Evolutionary conservation across 768 basidiomycete species (phyloP), one percentile per base, ranked within the genome.

Genomic region (Kwoniella dejecticola): DNA sequence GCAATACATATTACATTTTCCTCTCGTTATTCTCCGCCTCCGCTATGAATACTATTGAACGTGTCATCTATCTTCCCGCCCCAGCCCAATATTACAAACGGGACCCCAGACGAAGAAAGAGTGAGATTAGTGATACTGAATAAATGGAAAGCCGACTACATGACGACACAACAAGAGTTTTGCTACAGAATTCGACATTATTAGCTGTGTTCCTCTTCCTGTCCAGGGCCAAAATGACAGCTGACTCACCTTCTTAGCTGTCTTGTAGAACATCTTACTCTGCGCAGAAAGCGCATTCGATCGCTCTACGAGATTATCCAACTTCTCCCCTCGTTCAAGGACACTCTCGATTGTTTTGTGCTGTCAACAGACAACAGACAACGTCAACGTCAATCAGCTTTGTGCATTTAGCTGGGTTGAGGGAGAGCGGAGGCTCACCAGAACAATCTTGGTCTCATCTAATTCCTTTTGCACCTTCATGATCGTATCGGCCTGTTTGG

Each of bases 301-400:
- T 38, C 94, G 85, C 72, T 97, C 94, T 12, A 98, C 95, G 8
- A 98, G 82, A 78, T 91, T 91, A 79, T 97, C 93, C 45, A 99
- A 83, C 81, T 91, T 93, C 84, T 98, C 95, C 44, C 96, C 96
- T 12, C 96, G 87, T 77, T 94, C 87, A 41, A 99, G 83, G 10
- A 99, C 94, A 2, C 90, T 91, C 77, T 99, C 96, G 72, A 99
- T 99, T 27, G 96, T 99, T 83, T 98, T 97, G 83, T 98, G 96
- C 94, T 98, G 74, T 12, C 30, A 15, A 41, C n/a, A 19, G 8
- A 27, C 30, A 21, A 47, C 8, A 24, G 12, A 36, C 7, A 36
- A 36, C 33, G 33, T 36, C n/a, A n/a, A n/a, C n/a, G n/a, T 36
- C 33, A 36, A 36, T 36, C 33, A 36, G 7, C n/a, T n/a, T n/a